Evolutionary conservation across 164 flowering plant genomes (phyloP), one percentile per base, ranked within the genome.

Genomic region (Umbellularia californica): DNA sequence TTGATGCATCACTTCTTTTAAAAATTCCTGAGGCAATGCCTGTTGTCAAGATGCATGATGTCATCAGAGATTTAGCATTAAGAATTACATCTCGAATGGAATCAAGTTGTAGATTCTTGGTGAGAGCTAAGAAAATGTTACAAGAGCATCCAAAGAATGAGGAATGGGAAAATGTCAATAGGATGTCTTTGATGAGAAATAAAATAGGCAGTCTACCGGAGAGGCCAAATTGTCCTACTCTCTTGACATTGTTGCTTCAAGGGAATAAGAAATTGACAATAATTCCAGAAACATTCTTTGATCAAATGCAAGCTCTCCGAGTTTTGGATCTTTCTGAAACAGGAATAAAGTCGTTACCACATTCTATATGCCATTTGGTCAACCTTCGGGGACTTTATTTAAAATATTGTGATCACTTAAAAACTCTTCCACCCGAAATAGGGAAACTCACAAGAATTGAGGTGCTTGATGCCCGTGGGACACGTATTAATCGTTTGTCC

Each of bases 201-300:
- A 0, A 47, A 25, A 55, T 80, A 17, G 3, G 50, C 17, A 33
- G n/a, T 35, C 76, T 83, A 64, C 80, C 81, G 13, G 75, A 72
- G 23, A 68, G 19, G 4, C 81, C 77, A 33, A 17, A 72, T 5
- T 78, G 80, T 24, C n/a, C 22, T 14, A 69, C 7, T 15, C 70
- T 83, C 41, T 73, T 70, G 10, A 73, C 83, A 14, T 64, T 83
- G 33, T 74, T 83, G 7, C 66, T 83, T 4, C 85, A 76, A 52
- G 35, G n/a, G n/a, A 80, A 78, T 75, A 10, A 6, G 10, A 14
- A 4, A 2, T 41, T 80, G 58, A 28, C 2, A 58, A 51, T n/a
- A 2, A 78, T 83, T 23, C 80, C 74, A 13, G 41, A 41, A 11
- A 55, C 67, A 58, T 83, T 80, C 55, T 83, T 78, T 24, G 25